These are phyloP conservation scores for Cubamyces lactineus DNA, from an alignment of 768 basidiomycete genomes.

Conservation along the genomic window DNA sequence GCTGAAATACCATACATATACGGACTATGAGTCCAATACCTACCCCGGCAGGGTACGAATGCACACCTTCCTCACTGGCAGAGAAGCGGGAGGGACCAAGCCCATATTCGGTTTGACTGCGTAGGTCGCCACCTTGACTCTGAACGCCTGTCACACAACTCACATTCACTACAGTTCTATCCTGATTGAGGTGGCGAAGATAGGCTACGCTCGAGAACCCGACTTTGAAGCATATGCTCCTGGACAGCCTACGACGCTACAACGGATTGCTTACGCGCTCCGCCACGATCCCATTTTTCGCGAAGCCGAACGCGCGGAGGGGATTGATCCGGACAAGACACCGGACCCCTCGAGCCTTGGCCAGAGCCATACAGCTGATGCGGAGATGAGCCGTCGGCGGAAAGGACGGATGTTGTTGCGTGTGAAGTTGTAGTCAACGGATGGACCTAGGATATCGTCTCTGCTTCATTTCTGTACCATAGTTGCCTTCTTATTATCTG, in stretches of 20 bases:
- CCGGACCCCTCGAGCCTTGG: slow-evolving; percentile 21
- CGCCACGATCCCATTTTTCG: slow-evolving; percentile 32
- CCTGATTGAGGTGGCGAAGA: slow-evolving; percentile 50
- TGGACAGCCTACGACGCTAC: slow-evolving; percentile 43
- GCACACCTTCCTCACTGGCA: slow-evolving; percentile 84
- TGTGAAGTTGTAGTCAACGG: slow-evolving; percentile 11
- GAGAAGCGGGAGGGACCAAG: slow-evolving; percentile 83
- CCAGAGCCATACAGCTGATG: neutral
- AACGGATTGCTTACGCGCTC: slow-evolving; percentile 50
- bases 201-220: slow-evolving; percentile 52
- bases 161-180: slow-evolving; percentile 44
- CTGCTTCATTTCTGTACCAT: neutral
- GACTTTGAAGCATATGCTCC: slow-evolving; percentile 50
- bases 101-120: slow-evolving; percentile 90
- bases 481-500: neutral
- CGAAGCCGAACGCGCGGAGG: slow-evolving; percentile 32
- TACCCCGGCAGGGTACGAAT: slow-evolving; percentile 49
- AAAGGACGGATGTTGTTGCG: slow-evolving; percentile 1
- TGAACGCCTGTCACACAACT: neutral
- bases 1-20: slow-evolving; percentile 65
- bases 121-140: slow-evolving; percentile 47
- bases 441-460: neutral
- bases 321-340: slow-evolving; percentile 31
- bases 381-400: slow-evolving; percentile 11
- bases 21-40: slow-evolving; percentile 45